phyloP scores from a whole-genome alignment of 2,329 filamentous ascomycete genomes.

The Leptographium galeiforme region DNA sequence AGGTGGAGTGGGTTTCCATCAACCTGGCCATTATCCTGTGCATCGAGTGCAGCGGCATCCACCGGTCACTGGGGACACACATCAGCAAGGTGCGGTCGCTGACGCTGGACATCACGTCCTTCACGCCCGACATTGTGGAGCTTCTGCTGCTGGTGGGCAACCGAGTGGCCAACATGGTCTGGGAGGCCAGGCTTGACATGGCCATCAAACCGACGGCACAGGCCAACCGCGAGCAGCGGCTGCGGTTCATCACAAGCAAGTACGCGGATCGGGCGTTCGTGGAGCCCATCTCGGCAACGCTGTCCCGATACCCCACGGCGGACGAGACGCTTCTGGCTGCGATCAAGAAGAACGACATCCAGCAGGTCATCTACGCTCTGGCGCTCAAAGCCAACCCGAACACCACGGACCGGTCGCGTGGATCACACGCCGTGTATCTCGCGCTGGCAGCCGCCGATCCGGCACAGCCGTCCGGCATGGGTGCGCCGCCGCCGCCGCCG shows the following conservation, averaged over 20 bases:
- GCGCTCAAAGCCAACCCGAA: constrained; percentile 83
- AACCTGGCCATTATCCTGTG: constrained; percentile 93
- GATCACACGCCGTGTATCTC: constrained; percentile 79
- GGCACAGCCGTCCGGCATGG: constrained; percentile 26
- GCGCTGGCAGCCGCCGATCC: constrained; percentile 89
- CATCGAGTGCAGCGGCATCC: constrained; percentile 96
- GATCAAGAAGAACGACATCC: constrained; percentile 93
- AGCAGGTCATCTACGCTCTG: constrained; percentile 81
- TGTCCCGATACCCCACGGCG: constrained; percentile 63
- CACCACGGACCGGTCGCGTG: constrained; percentile 68
- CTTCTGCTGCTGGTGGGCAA: constrained; percentile 85
- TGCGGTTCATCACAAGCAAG: constrained; percentile 92
- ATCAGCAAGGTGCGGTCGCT: constrained; percentile 95
- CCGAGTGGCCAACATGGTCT: constrained; percentile 88
- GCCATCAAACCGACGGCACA: constrained; percentile 59
- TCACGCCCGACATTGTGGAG: constrained; percentile 94
- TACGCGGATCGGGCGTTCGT: constrained; percentile 79
- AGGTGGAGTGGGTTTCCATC: constrained; percentile 98
- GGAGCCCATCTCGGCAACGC: constrained; percentile 58
- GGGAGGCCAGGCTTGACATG: constrained; percentile 75
- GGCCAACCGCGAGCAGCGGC: constrained; percentile 74
- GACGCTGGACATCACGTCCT: constrained; percentile 89
- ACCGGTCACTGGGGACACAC: constrained; percentile 89
- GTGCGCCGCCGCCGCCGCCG: constrained; percentile 6
- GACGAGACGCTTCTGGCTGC: constrained; percentile 84